Evolutionary conservation across 2,329 filamentous ascomycete genomes (phyloP).

Genomic region (Hortaea werneckii): DNA sequence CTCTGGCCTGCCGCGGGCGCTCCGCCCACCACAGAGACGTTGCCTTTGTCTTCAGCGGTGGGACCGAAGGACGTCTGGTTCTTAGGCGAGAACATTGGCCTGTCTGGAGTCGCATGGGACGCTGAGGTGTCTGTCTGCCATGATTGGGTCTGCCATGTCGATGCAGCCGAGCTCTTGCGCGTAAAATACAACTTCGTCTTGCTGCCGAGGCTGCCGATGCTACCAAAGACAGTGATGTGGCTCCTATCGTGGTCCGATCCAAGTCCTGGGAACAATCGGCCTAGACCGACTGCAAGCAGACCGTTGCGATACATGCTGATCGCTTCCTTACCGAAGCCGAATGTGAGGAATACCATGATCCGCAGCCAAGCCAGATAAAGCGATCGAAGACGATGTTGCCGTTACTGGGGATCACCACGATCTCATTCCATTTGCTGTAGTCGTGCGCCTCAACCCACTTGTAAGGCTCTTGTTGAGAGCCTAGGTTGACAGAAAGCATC

Average conservation of each 20-base stretch:
- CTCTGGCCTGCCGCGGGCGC: neutral
- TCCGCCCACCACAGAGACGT: too few relatives aligned
- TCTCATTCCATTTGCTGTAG: constrained; percentile 34
- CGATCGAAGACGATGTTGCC: constrained; percentile 43
- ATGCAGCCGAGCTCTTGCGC: constrained; percentile 3
- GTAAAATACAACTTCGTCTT: constrained; percentile 18
- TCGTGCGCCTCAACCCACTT: constrained; percentile 46
- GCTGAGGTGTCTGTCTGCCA: neutral
- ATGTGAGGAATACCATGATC: constrained; percentile 52
- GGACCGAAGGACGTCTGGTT: constrained; percentile 13
- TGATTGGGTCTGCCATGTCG: neutral
- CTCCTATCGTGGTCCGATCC: constrained; percentile 1
- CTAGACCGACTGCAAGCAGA: constrained; percentile 34
- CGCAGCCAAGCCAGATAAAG: constrained; percentile 47
- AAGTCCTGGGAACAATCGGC: constrained; percentile 14
- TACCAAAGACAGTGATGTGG: constrained; percentile 6
- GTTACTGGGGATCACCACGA: constrained; percentile 38
- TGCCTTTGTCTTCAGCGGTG: constrained; percentile 8
- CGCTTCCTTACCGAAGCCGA: constrained; percentile 55
- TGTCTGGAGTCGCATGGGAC: constrained; percentile 1
- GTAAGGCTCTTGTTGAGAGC: constrained; percentile 17
- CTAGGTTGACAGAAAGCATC: constrained; percentile 36
- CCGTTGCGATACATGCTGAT: constrained; percentile 42
- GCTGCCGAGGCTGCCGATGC: constrained; percentile 15
- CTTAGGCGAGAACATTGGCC: constrained; percentile 12